These are phyloP conservation scores for Cantharellus anzutake DNA, from an alignment of 768 basidiomycete species.

Conservation along the genomic window DNA sequence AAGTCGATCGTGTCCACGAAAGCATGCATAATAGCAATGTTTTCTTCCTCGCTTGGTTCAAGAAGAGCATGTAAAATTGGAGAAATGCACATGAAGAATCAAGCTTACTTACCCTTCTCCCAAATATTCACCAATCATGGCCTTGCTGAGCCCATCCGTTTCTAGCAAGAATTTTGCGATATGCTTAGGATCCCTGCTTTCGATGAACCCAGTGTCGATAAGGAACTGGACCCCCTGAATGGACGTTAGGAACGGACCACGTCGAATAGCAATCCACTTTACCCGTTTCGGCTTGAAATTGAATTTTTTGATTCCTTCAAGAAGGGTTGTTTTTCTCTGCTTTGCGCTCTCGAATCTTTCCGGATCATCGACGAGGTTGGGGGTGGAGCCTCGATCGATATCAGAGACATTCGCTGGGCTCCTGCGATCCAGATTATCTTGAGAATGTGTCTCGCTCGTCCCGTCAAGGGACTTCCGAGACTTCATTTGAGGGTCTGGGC, in stretches of 20 bases:
- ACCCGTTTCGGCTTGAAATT: slow-evolving; percentile 98
- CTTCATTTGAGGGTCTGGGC: background rate
- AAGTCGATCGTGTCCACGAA: slow-evolving; percentile 91
- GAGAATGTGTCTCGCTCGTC: background rate
- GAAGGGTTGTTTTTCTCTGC: slow-evolving; percentile 82
- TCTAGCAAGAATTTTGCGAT: slow-evolving; percentile 70
- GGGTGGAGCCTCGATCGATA: slow-evolving; percentile 32
- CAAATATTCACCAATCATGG: slow-evolving; percentile 93
- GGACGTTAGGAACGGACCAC: background rate
- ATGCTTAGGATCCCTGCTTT: slow-evolving; percentile 46
- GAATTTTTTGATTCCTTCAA: slow-evolving; percentile 94
- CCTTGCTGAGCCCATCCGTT: slow-evolving; percentile 86
- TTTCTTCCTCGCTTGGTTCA: slow-evolving; percentile 53
- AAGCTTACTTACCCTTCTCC: slow-evolving; percentile 67
- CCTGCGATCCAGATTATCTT: background rate
- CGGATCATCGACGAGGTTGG: slow-evolving; percentile 78
- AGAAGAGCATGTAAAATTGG: background rate
- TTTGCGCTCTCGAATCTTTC: slow-evolving; percentile 86
- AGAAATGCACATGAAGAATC: background rate
- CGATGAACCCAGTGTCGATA: slow-evolving; percentile 73
- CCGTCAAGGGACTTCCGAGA: slow-evolving; percentile 2
- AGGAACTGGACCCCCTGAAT: slow-evolving; percentile 74
- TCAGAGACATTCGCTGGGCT: background rate
- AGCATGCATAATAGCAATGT: slow-evolving; percentile 90
- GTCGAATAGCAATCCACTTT: slow-evolving; percentile 12